Percentiles rank a stretch among this genome's conserved stretches.
Conservation (phyloP, 2,329 filamentous ascomycete genomes). For the Elsinoe perseae region DNA sequence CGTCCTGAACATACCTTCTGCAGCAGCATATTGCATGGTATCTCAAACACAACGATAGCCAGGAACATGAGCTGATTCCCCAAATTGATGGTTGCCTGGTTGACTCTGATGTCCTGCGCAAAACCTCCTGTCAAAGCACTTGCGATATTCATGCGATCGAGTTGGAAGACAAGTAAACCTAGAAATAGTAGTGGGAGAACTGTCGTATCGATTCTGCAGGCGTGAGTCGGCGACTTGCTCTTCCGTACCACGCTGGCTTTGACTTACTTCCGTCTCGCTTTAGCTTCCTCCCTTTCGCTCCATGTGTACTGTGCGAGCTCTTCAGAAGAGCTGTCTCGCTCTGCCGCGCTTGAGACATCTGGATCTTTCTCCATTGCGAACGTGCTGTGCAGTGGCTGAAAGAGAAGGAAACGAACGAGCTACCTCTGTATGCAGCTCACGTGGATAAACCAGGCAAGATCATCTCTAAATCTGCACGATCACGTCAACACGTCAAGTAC, state of each 20-base stretch:
- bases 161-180: conserved; percentile 45
- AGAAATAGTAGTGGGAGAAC: conserved; percentile 45
- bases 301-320: not conserved
- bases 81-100: conserved; percentile 44
- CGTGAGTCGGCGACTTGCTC: not conserved
- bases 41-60: conserved; percentile 44
- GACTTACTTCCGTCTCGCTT: not conserved
- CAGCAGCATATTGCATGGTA: conserved; percentile 45
- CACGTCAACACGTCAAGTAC: conserved; percentile 1
- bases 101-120: conserved; percentile 36
- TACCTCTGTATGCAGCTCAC: not conserved
- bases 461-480: not conserved
- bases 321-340: conserved; percentile 1
- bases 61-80: conserved; percentile 49
- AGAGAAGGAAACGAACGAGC: not conserved
- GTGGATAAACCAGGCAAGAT: not conserved
- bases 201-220: conserved; percentile 38
- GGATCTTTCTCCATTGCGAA: not conserved
- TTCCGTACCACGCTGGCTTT: not conserved
- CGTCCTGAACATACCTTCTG: conserved; percentile 22
- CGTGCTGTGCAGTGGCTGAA: not conserved
- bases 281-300: not conserved
- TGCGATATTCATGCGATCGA: conserved; percentile 48
- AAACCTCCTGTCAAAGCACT: conserved; percentile 46
- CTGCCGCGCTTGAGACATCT: not conserved